A percentile compares a stretch with the other conserved stretches of the same genome.
These are phyloP conservation scores for Nicotiana benthamiana DNA, from an alignment of 257 asterid genomes.

Conservation along the genomic window DNA sequence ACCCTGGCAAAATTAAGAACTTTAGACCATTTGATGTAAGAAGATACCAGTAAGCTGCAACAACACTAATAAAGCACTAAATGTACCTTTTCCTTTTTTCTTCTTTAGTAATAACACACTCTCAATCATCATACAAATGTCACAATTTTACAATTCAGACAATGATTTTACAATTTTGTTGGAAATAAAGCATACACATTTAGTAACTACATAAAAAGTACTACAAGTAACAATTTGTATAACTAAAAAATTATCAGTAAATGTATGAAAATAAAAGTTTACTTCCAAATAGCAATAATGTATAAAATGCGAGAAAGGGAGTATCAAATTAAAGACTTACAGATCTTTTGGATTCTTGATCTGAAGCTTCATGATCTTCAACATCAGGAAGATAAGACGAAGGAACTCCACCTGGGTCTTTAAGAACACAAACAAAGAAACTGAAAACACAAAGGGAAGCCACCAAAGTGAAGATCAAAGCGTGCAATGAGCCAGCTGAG, in stretches of 20 bases:
- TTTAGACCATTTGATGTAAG: neutral
- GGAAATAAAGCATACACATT: neutral
- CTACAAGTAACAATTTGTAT: neutral
- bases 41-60: neutral
- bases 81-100: too few species aligned
- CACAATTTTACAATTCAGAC: neutral
- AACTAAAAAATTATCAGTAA: neutral
- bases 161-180: neutral
- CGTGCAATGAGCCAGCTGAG: conserved; percentile 53
- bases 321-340: conserved; percentile 12
- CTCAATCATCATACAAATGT: neutral
- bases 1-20: neutral
- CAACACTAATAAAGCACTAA: neutral
- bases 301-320: neutral
- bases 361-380: conserved; percentile 22
- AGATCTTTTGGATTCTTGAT: conserved; percentile 31
- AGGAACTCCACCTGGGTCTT: conserved; percentile 68
- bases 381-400: conserved; percentile 40
- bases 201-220: neutral
- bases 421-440: conserved; percentile 40
- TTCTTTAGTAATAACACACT: neutral
- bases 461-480: conserved; percentile 52
- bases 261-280: neutral
- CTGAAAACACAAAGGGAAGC: conserved; percentile 35
- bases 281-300: neutral